Conservation (phyloP, 306 rosid genomes). For the Cyamopsis tetragonoloba region DNA sequence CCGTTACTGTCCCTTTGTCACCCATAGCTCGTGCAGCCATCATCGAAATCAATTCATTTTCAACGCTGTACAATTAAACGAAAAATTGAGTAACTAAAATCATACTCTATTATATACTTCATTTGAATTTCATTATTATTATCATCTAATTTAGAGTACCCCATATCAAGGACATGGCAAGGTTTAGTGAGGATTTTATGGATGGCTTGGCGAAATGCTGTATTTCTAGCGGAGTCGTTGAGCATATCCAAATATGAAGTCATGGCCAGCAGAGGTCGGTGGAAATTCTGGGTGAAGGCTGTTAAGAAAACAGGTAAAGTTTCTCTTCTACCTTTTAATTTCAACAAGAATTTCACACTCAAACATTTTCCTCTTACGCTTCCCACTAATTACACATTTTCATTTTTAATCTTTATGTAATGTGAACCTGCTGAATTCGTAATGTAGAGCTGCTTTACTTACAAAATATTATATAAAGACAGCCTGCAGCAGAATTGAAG, state of each 20-base stretch:
- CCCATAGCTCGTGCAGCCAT: conserved; percentile 92
- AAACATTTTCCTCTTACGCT: background rate
- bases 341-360: too few relatives aligned
- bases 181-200: conserved; percentile 60
- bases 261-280: conserved; percentile 55
- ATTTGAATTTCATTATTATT: too few relatives aligned
- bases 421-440: background rate
- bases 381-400: too few relatives aligned
- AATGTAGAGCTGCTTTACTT: background rate
- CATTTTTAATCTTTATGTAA: too few relatives aligned
- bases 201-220: conserved; percentile 71
- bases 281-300: conserved; percentile 19
- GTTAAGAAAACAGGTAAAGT: too few relatives aligned
- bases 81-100: background rate
- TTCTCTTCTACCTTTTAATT: too few relatives aligned
- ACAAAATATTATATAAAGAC: background rate
- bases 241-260: conserved; percentile 96
- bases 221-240: conserved; percentile 69
- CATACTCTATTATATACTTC: too few relatives aligned
- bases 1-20: conserved; percentile 55
- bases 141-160: conserved; percentile 52
- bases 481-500: background rate
- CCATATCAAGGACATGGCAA: conserved; percentile 81
- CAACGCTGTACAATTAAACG: conserved; percentile 56
- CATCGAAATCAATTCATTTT: conserved; percentile 91